Conservation (phyloP, 495 filamentous ascomycete genomes). For the Xylaria castorea region DNA sequence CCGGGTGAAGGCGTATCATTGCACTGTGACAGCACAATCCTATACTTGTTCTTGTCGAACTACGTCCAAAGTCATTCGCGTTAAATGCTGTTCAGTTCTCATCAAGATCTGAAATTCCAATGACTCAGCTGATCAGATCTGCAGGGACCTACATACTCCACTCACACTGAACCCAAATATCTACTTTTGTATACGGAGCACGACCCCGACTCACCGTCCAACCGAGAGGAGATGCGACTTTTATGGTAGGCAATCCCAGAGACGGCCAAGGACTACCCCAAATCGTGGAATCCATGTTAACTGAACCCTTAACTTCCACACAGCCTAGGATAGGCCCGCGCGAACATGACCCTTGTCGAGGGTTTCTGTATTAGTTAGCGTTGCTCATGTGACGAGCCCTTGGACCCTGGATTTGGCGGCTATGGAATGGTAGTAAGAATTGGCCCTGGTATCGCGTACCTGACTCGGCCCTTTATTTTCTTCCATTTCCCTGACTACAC, state of each 20-base stretch:
- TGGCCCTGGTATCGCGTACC: neutral
- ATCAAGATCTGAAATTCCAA: neutral
- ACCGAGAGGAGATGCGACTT: neutral
- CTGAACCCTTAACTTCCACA: conserved; percentile 2
- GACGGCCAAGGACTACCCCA: neutral
- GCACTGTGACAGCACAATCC: neutral
- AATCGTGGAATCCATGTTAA: conserved; percentile 3
- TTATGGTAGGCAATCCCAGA: neutral
- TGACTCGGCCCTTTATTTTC: conserved; percentile 6
- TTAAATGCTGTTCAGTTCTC: neutral
- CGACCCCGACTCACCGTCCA: conserved; percentile 21
- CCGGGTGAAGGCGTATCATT: neutral
- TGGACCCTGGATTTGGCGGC: conserved; percentile 15
- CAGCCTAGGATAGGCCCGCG: neutral
- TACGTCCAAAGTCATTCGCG: neutral
- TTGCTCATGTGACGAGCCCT: conserved; percentile 11
- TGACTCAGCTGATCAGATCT: conserved; percentile 13
- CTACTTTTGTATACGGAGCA: neutral
- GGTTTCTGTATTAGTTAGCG: conserved; percentile 4
- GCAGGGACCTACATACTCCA: conserved; percentile 20
- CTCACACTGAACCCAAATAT: conserved; percentile 4
- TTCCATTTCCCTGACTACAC: neutral
- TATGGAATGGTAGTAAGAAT: neutral
- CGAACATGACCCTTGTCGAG: conserved; percentile 7
- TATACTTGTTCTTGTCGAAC: neutral